A percentile compares a stretch with the other conserved stretches of the same genome.
phyloP scores from a whole-genome alignment of 2,329 filamentous ascomycete genomes.

The Trichoderma oligosporum region DNA sequence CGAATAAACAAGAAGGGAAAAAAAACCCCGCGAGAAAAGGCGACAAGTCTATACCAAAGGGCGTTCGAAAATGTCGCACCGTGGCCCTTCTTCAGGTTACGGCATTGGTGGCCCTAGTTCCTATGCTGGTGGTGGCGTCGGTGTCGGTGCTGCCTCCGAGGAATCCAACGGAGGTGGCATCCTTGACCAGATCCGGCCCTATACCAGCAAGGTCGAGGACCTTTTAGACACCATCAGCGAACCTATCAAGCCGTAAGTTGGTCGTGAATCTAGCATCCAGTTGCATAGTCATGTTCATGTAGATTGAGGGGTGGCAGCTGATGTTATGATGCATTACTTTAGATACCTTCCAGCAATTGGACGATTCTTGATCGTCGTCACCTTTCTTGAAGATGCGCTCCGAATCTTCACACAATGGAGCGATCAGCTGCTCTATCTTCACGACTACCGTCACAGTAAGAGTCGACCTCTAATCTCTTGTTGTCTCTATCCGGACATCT shows the following conservation, averaged over 20 bases:
- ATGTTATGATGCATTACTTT: conserved; percentile 16
- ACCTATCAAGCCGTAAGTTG: conserved; percentile 80
- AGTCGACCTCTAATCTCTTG: background rate
- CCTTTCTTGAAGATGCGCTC: conserved; percentile 93
- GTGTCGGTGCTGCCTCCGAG: conserved; percentile 35
- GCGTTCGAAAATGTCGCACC: conserved; percentile 37
- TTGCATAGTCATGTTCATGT: conserved; percentile 9
- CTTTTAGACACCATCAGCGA: conserved; percentile 81
- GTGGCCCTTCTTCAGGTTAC: conserved; percentile 75
- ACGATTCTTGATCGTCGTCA: conserved; percentile 95
- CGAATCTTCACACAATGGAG: conserved; percentile 97
- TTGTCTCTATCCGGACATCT: conserved; percentile 21
- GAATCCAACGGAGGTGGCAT: conserved; percentile 55
- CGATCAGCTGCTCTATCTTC: conserved; percentile 89
- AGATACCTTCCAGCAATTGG: conserved; percentile 94
- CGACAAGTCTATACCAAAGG: background rate
- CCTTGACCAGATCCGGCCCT: conserved; percentile 83
- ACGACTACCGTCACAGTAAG: conserved; percentile 91
- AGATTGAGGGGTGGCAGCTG: background rate
- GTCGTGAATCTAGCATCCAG: background rate
- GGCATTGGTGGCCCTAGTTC: conserved; percentile 69
- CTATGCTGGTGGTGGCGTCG: conserved; percentile 59
- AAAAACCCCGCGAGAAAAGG: background rate
- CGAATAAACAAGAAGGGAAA: background rate
- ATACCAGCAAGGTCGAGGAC: conserved; percentile 99